Evolutionary conservation across 345 rosid species (phyloP), one percentile per base, ranked within the genome.

Genomic region (Salix exigua): DNA sequence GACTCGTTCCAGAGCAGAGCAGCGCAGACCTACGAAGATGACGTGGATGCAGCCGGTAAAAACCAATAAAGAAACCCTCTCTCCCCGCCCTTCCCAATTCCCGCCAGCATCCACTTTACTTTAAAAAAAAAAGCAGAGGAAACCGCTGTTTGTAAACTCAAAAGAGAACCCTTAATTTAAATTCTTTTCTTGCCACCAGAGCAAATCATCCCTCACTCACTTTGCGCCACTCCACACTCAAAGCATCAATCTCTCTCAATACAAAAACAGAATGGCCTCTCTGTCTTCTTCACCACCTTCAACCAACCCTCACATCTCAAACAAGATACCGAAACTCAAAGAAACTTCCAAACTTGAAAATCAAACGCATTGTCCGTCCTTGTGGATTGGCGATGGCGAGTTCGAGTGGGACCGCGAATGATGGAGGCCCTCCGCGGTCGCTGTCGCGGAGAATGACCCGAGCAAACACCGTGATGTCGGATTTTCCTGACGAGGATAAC

Each of bases 321-420:
- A n/a, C n/a, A 33, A 21, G 61, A 58, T 35, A 14, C 46, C 61
- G 51, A 25, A 38, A n/a, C 19, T 10, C 70, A 13, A 63, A 77
- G 26, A n/a, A 58, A 23, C 28, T 9, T n/a, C 5, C 28, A 58
- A 58, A 58, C 63, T n/a, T 58, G 63, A 58, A 46, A 78, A 76
- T 66, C 72, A 73, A 77, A 80, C 5, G 14, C 28, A 10, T 58
- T 58, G 63, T 10, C 0, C 25, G 63, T 12, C 25, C 25, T 58
- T 9, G 28, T 58, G 68, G 50, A 19, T 18, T 33, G 70, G 51
- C 37, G 19, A 92, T 94, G 98, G 97, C 97, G 51, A 92, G 94
- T 79, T 82, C 94, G 13, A 96, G 97, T 75, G 89, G 95, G 73
- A 88, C 90, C 33, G 87, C 88, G 90, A 62, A 18, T 40, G 83